Evolutionary conservation across 257 asterid species (phyloP), one percentile per base, ranked within the genome.

Genomic region (Solanum chiquidenum): DNA sequence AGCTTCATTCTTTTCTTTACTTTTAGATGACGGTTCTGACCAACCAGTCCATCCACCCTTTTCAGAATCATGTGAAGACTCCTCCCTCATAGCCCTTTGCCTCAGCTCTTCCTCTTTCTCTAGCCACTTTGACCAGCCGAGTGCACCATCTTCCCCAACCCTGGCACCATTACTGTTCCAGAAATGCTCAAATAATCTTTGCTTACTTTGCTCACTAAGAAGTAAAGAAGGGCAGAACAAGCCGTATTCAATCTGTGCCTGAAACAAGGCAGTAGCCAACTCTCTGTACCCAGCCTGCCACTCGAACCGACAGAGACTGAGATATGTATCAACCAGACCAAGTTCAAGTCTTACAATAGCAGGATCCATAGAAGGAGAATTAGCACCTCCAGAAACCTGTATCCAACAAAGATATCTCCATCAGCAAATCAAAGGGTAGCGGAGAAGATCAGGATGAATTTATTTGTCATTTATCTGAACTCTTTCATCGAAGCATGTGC

Each of bases 1-100:
- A 55, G 86, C 72, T 88, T 90, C 96, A 71, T 60, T 85, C 55
- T 35, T 86, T 83, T 93, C 98, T 88, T 92, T 89, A 52, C 84
- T 89, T 88, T 93, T 90, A 12, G 98, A 92, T 52, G 85, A 86
- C 35, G 95, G 96, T 87, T 96, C 93, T 84, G 94, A 95, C 99
- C 99, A 97, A 89, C 99, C 99, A 29, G 97, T 92, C 99, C 99
- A 97, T 73, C 99, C 98, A 88, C 99, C 98, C 89, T 94, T 96
- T 38, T 95, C 99, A 87, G 87, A 94, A 55, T 89, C 88, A 68
- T 83, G 86, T 9, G 92, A 91, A 60, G 93, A 88, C 83, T 94
- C 98, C 91, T 97, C 99, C n/a, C 10, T 90, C 12, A 89, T 88
- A 86, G 94, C 92, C 87, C 89, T 91, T 90, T 97, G 96, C 89